Conservation (phyloP, 208 protist genomes). For the Acanthamoeba sp. region DNA sequence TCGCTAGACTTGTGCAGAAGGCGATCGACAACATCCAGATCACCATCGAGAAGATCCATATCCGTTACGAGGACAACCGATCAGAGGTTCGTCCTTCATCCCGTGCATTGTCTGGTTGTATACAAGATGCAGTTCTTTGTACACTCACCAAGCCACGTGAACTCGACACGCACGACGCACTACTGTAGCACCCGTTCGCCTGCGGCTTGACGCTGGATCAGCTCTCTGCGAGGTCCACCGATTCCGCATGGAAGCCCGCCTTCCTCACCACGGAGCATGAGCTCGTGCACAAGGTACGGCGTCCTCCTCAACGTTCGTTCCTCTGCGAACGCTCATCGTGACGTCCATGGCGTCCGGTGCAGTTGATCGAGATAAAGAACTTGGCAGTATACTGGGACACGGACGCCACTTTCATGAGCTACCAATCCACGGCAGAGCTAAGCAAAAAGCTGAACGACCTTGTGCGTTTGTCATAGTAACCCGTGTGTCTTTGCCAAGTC, state of each 20-base stretch:
- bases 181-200: conserved; percentile 59
- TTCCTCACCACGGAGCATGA: conserved; percentile 75
- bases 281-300: conserved; percentile 80
- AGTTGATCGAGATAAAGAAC: conserved; percentile 75
- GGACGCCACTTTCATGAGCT: conserved; percentile 58
- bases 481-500: background rate
- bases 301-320: background rate
- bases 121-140: too few species aligned
- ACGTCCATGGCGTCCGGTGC: background rate
- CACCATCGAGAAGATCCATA: conserved; percentile 82
- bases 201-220: conserved; percentile 82
- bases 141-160: too few species aligned
- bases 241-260: conserved; percentile 80
- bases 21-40: conserved; percentile 86
- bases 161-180: too few species aligned
- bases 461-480: conserved; percentile 44
- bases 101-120: background rate
- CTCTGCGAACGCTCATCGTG: background rate
- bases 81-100: background rate
- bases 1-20: conserved; percentile 63
- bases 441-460: conserved; percentile 60
- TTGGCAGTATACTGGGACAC: conserved; percentile 82
- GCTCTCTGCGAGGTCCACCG: conserved; percentile 79
- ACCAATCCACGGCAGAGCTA: conserved; percentile 58
- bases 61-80: conserved; percentile 82